Base-by-base conservation (phyloP, 441 rosid genomes). In the Jatropha podagrica region DNA sequence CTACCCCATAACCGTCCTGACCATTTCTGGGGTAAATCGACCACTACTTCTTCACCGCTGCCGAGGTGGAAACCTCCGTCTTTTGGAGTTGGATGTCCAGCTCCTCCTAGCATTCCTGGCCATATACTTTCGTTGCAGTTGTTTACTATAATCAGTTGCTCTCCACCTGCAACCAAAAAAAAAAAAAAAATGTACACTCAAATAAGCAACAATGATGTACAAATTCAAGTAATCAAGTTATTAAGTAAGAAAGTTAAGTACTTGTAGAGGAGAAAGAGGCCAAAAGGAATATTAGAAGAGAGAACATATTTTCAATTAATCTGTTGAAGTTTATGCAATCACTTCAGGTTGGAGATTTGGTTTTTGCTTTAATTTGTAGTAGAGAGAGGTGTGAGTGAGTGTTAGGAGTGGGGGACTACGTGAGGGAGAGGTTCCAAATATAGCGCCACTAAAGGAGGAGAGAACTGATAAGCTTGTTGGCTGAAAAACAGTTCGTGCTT, bases 1-100 rank as follows among this genome's bases (percentile, higher is more conserved):
- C 99, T 77, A 37, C 88, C 97, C 99, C 99, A 93, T 10, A 95
- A 74, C 46, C 97, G 74, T 49, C 99, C 99, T 0, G 98, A 91
- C 99, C 99, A 95, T 76, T 88, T 89, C 4, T 86, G 85, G 0
- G 97, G 95, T 61, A 90, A 79, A 42, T 95, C 90, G 4, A 95
- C 12, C 2, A 89, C 91, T 4, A 83, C 83, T 78, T 95, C 97
- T 79, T 91, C 87, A 4, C 93, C 96, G 27, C 91, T 83, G 41
- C 85, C 85, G 4, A 95, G 90, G 73, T 78, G 86, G 77, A 95
- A 93, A 0, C 99, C 98, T 0, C 98, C 98, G n/a, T 86, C 83
- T n/a, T 78, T 79, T 0, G 92, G 94, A 0, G 89, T 92, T 4
- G 82, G 59, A 13, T 89, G 92, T 52, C 94, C 95, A 10, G 89